Percentiles rank a stretch among this genome's conserved stretches.
Evolutionary conservation across 2,329 filamentous ascomycete genomes (phyloP).

Genomic region (Teratosphaeria nubilosa): DNA sequence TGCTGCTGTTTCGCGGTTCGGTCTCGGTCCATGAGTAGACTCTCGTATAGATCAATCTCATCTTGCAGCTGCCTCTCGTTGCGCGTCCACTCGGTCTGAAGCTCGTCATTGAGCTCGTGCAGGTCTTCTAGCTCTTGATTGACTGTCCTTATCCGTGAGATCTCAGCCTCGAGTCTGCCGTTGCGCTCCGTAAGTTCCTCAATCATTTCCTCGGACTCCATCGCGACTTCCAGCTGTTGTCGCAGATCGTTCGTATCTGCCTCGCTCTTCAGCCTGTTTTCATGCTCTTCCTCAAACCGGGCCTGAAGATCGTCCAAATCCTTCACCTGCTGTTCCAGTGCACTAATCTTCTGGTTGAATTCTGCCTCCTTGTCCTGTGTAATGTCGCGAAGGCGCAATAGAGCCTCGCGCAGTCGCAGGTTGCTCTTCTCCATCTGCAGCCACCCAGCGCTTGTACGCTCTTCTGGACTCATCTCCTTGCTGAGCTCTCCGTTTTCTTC

Average conservation of each 20-base stretch:
- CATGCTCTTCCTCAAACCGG: slow-evolving; percentile 59
- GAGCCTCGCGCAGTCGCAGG: slow-evolving; percentile 73
- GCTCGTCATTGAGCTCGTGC: slow-evolving; percentile 87
- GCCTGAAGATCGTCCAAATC: slow-evolving; percentile 37
- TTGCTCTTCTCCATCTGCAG: slow-evolving; percentile 86
- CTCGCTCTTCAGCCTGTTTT: slow-evolving; percentile 63
- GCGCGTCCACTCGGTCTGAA: slow-evolving; percentile 86
- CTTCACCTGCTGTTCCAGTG: slow-evolving; percentile 31
- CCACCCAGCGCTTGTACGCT: slow-evolving; percentile 78
- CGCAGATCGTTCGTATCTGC: slow-evolving; percentile 72
- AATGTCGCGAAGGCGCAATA: slow-evolving; percentile 75
- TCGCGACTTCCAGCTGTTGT: slow-evolving; percentile 79
- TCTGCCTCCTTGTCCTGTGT: slow-evolving; percentile 78
- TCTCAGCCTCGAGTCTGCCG: slow-evolving; percentile 68
- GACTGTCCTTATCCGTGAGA: slow-evolving; percentile 69
- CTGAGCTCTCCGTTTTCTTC: slow-evolving; percentile 80
- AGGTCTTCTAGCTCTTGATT: slow-evolving; percentile 82
- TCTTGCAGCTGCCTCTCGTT: slow-evolving; percentile 91
- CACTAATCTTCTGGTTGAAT: slow-evolving; percentile 51
- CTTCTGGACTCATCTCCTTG: slow-evolving; percentile 78
- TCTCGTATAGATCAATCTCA: slow-evolving; percentile 81
- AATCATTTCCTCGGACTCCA: slow-evolving; percentile 87
- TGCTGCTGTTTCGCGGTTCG: slow-evolving; percentile 67
- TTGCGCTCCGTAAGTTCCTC: slow-evolving; percentile 85
- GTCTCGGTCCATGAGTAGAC: slow-evolving; percentile 70